Evolutionary conservation across 1,139 yeast genomes (phyloP).

Genomic region (Geotrichum cucujoidarum): DNA sequence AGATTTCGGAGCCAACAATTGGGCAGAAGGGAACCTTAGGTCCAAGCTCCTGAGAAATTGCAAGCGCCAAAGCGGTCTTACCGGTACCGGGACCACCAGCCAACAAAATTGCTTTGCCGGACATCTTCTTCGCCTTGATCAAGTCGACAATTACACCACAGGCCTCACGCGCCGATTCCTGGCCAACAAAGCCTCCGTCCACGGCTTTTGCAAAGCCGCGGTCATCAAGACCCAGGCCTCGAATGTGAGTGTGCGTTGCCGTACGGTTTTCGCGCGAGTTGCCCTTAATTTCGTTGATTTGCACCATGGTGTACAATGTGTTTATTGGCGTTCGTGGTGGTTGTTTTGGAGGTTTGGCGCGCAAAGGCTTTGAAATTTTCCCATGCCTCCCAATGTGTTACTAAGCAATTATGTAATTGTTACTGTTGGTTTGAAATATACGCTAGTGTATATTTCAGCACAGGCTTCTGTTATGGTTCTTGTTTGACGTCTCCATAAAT

Average conservation of each 20-base stretch:
- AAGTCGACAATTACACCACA: constrained; percentile 94
- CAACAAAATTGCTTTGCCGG: constrained; percentile 89
- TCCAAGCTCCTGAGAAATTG: constrained; percentile 94
- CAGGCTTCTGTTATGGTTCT: neutral
- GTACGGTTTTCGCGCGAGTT: constrained; percentile 66
- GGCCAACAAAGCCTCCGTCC: constrained; percentile 97
- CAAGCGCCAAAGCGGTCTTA: constrained; percentile 93
- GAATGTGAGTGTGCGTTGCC: constrained; percentile 96
- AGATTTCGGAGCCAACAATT: constrained; percentile 90
- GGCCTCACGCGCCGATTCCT: constrained; percentile 90
- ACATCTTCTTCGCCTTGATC: constrained; percentile 87
- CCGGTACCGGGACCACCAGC: constrained; percentile 99
- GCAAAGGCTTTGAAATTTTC: constrained; percentile 6
- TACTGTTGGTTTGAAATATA: neutral
- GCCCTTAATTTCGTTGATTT: constrained; percentile 77
- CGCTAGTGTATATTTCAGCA: constrained; percentile 1
- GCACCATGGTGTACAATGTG: constrained; percentile 51
- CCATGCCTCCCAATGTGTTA: neutral
- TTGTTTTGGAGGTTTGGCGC: neutral
- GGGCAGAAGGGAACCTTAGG: constrained; percentile 99
- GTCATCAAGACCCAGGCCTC: constrained; percentile 91
- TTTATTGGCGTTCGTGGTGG: neutral
- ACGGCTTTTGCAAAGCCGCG: constrained; percentile 76
- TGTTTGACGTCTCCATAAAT: neutral
- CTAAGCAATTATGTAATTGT: constrained; percentile 2